Base-by-base conservation (phyloP, 2,329 filamentous ascomycete species). In the Leptographium lundbergii region DNA sequence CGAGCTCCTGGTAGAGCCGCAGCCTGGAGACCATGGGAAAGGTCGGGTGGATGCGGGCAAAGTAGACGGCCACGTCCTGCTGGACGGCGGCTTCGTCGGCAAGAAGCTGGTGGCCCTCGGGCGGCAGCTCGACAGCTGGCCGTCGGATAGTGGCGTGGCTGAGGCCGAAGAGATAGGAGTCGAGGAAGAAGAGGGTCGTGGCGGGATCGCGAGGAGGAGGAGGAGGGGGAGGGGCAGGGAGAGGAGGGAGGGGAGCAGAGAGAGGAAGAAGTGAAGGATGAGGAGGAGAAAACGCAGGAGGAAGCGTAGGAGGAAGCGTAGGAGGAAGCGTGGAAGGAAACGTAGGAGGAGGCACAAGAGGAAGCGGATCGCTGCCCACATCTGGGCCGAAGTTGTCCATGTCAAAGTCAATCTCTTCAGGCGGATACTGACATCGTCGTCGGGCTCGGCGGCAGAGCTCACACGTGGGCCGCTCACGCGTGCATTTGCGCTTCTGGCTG, bases 161-260 rank as follows among this genome's bases (percentile, higher is more conserved):
- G 24, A 58, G 19, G 13, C 56, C 22, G 51, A 61, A 63, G 17
- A 63, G 14, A 51, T 60, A 63, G 42, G 62, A 60, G 57, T 63
- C 62, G 4, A 63, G 61, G 36, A 63, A 62, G 58, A 62, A 63
- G n/a, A 63, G 54, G 2, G 39, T 17, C 4, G 58, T 58, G 52
- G 52, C 47, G 6, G 57, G n/a, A 19, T 62, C 52, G 14, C 32
- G 25, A 13, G 14, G 29, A 13, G 13, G 24, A 19, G 57, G 19
- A 4, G 45, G 45, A 47, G 22, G 45, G 6, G n/a, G 4, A n/a
- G n/a, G 39, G 39, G 39, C 6, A 5, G 4, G 11, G 1, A 34
- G 10, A 25, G 17, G 25, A 27, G 19, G 42, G 7, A 19, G 25
- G 9, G 24, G 36, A 2, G 10, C 39, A 7, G 9, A 22, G 10